Percentiles rank a stretch among this genome's conserved stretches.
phyloP scores from a whole-genome alignment of 2,329 filamentous ascomycete genomes.

The Clonostachys rhizophaga region DNA sequence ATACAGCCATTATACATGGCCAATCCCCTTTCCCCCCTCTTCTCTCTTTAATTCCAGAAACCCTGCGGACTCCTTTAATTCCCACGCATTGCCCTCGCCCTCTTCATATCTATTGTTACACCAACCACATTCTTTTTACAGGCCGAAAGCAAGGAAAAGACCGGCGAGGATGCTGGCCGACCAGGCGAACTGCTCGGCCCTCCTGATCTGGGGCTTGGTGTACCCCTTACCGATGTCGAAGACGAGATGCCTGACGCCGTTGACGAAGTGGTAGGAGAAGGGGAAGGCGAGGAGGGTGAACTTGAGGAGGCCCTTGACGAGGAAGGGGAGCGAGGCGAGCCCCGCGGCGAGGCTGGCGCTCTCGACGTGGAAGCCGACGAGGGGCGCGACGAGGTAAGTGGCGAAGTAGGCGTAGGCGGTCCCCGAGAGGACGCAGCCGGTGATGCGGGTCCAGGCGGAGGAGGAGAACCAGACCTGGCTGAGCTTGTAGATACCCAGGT shows the following conservation, averaged over 20 bases:
- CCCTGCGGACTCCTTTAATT: neutral
- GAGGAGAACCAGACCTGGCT: constrained; percentile 81
- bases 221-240: constrained; percentile 50
- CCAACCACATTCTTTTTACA: constrained; percentile 21
- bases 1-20: neutral
- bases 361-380: constrained; percentile 62
- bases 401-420: constrained; percentile 74
- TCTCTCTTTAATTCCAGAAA: neutral
- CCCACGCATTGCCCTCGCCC: constrained; percentile 2
- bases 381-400: constrained; percentile 76
- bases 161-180: constrained; percentile 33
- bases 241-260: constrained; percentile 49
- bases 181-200: constrained; percentile 43
- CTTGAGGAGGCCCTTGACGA: constrained; percentile 54
- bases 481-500: constrained; percentile 80
- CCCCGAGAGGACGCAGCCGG: constrained; percentile 69
- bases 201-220: constrained; percentile 37
- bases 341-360: constrained; percentile 54
- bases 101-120: constrained; percentile 1
- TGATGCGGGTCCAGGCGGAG: constrained; percentile 74
- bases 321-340: constrained; percentile 53
- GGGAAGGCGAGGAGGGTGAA: constrained; percentile 48
- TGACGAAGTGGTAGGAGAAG: constrained; percentile 53
- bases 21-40: neutral
- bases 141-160: constrained; percentile 41